Base-by-base conservation (phyloP, 2,329 filamentous ascomycete species). In the Trichoderma brevicompactum region DNA sequence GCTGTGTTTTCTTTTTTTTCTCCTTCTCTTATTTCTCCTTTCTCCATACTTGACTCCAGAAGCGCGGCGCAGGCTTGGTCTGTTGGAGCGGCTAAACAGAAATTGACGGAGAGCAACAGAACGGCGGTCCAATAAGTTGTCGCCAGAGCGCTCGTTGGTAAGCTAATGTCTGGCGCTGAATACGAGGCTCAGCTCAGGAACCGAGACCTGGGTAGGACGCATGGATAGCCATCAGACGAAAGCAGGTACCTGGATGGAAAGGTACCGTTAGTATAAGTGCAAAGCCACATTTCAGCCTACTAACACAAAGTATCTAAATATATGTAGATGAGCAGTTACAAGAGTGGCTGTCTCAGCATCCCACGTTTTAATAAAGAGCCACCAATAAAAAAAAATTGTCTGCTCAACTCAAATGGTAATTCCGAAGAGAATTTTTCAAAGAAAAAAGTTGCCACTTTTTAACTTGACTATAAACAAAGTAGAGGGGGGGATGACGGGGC, bases 1-100 rank as follows among this genome's bases (percentile, higher is more conserved):
- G 58, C 58, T 62, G 59, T 62, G 59, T 52, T 34, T 52, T 34
- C 15, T 52, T 52, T 19, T 52, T 9, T 32, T 50, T 50, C 15
- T 49, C 15, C 9, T n/a, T 36, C 7, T 17, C 15, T 12, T 32
- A 17, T 28, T 43, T 55, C 52, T 49, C 23, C 23, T 28, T 28
- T 28, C 23, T 46, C 56, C 44, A 48, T 38, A n/a, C 34, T 49
- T 12, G 3, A 5, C 9, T 41, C 56, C 5, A 53, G 12, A 23
- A 44, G 38, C 40, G 59, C 46, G 48, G 59, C 48, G 48, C 59
- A 53, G 28, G 38, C 38, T 43, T 36, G 38, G 13, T n/a, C 28
- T 19, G 19, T 17, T 41, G 38, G 48, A 32, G 28, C 54, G 40
- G 54, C 54, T 32, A 28, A 10, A 50, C 38, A 41, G 23, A 17